Conservation (phyloP, 2,329 filamentous ascomycete species). For the Clarireedia homoeocarpa region DNA sequence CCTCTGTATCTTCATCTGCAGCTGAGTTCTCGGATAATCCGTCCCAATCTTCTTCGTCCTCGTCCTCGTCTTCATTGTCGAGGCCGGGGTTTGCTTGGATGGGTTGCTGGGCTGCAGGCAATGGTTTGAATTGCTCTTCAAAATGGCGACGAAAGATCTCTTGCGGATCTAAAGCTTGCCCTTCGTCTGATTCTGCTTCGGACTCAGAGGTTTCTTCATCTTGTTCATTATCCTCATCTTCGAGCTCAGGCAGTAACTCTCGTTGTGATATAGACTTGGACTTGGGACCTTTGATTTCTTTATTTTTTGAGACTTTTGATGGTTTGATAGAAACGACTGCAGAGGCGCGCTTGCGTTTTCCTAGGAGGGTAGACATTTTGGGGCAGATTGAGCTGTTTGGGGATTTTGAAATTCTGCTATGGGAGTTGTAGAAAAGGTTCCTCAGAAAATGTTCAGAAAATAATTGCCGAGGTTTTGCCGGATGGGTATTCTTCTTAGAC, state of each 20-base stretch:
- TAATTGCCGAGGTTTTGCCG: conserved; percentile 7
- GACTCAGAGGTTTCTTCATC: not conserved
- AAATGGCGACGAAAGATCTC: conserved; percentile 79
- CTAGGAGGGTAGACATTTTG: conserved; percentile 31
- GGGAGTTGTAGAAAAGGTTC: not conserved
- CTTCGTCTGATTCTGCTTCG: not conserved
- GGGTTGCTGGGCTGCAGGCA: conserved; percentile 35
- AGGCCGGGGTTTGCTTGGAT: conserved; percentile 10
- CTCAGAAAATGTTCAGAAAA: conserved; percentile 10
- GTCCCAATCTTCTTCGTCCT: conserved; percentile 47
- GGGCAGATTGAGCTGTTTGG: not conserved
- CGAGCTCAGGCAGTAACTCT: not conserved
- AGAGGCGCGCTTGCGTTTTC: conserved; percentile 41
- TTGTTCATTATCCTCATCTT: not conserved
- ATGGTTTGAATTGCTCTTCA: conserved; percentile 76
- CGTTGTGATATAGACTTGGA: too few species aligned
- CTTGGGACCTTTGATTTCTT: not conserved
- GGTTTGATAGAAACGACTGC: conserved; percentile 23
- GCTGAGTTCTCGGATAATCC: conserved; percentile 41
- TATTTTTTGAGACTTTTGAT: conserved; percentile 9
- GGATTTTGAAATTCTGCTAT: not conserved
- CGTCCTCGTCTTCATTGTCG: conserved; percentile 29
- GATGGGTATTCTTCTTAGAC: not conserved
- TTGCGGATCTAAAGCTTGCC: conserved; percentile 38
- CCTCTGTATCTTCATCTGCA: conserved; percentile 26